Conservation (phyloP, 495 filamentous ascomycete genomes). For the Rostrohypoxylon terebratum region DNA sequence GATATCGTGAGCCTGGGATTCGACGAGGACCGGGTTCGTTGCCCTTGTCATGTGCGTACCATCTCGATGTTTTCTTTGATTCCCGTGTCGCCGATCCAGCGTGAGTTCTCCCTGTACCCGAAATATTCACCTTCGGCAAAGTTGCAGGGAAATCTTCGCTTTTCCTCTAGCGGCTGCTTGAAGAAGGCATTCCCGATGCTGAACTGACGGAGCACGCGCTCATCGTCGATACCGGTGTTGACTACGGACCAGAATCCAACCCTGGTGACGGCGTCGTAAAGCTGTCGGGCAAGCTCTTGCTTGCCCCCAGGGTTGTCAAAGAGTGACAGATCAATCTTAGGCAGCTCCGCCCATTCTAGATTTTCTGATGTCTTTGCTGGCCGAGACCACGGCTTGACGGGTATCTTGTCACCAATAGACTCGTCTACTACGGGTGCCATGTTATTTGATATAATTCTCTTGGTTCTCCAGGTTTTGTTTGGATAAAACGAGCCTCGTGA, state of each 20-base stretch:
- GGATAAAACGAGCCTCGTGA: background rate
- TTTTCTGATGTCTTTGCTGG: constrained; percentile 51
- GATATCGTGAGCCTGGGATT: constrained; percentile 7
- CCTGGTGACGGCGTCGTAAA: constrained; percentile 65
- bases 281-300: constrained; percentile 62
- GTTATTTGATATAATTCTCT: background rate
- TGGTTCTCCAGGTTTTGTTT: background rate
- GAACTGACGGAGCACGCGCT: constrained; percentile 55
- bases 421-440: constrained; percentile 51
- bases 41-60: constrained; percentile 41
- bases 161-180: constrained; percentile 48
- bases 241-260: constrained; percentile 57
- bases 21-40: background rate
- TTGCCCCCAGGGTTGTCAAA: constrained; percentile 65
- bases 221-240: constrained; percentile 52
- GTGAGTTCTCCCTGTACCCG: constrained; percentile 58
- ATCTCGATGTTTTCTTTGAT: constrained; percentile 61
- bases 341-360: constrained; percentile 64
- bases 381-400: constrained; percentile 55
- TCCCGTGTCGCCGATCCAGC: constrained; percentile 60
- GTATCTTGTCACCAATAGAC: constrained; percentile 20
- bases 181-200: constrained; percentile 57
- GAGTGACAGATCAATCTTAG: constrained; percentile 63
- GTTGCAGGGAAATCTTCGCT: constrained; percentile 54
- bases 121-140: constrained; percentile 61